Evolutionary conservation across 495 filamentous ascomycete genomes (phyloP), one percentile per base, ranked within the genome.

Genomic region (Bryoglossum gracile): DNA sequence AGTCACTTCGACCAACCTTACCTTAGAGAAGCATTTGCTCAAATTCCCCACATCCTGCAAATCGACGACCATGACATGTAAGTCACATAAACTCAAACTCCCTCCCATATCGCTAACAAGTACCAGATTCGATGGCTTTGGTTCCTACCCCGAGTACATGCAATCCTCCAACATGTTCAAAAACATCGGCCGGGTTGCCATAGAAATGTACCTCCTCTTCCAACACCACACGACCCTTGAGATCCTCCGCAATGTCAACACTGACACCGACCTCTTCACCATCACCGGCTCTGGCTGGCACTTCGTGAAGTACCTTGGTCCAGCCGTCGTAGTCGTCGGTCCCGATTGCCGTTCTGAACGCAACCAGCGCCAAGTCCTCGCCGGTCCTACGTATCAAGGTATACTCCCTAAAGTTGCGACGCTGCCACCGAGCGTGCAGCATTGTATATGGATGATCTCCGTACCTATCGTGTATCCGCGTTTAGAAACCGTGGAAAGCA

Each of bases 201-300:
- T 94, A 45, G 89, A 96, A 51, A 96, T 95, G 88, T 98, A 96
- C 60, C 75, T 98, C n/a, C 80, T 98, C 16, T 98, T 98, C 71
- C 92, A 98, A 59, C 92, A 98, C 62, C 92, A 98, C 64, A 95
- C 94, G 0, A 95, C 89, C 1, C 77, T 94, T 14, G 94, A 97
- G 57, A 85, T 97, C 24, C 79, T 98, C 14, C 83, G 91, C 24
- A 88, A 88, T 53, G 80, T 90, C 45, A 82, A 74, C 58, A 85
- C 84, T 40, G 94, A 97, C 50, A 73, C 79, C 19, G 92, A 98
- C 57, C 76, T 97, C 22, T 98, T 98, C 73, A 98, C 92, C 2
- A 87, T 98, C 45, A 98, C 92, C 0, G 94, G 92, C 8, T 83
- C 87, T 1, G 92, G 92, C 13, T 98, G 92, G 92, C 92, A 98